Conservation (phyloP, 2,329 filamentous ascomycete species). For the Metarhizium rileyi region DNA sequence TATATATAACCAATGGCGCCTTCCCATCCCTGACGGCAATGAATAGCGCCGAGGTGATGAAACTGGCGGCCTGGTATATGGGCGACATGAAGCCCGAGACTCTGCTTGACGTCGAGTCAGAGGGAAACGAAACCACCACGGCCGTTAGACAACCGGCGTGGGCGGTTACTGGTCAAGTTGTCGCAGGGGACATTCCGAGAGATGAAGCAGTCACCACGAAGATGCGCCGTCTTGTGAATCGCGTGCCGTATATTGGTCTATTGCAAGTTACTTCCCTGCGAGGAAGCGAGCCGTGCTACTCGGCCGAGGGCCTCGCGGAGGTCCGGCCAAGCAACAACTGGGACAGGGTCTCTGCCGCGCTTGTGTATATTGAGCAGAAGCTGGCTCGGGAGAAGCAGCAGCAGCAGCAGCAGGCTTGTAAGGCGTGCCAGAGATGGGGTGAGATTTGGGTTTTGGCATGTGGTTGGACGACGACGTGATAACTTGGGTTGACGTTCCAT, state of each 20-base stretch:
- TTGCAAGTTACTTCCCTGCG: background rate
- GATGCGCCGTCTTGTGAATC: background rate
- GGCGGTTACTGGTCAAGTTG: background rate
- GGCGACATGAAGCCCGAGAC: background rate
- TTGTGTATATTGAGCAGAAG: background rate
- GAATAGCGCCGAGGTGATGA: background rate
- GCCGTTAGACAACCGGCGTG: background rate
- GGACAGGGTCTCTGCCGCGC: background rate
- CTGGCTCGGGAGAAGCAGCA: no score
- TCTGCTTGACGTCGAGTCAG: background rate
- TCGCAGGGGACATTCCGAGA: background rate
- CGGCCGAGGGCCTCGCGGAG: background rate
- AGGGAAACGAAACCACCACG: background rate
- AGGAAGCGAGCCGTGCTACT: background rate
- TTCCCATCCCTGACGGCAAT: background rate
- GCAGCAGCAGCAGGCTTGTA: no score
- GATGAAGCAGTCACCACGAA: background rate
- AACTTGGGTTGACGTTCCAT: no score
- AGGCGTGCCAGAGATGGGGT: no score
- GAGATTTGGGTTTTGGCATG: no score
- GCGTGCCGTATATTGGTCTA: background rate
- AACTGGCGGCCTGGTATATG: background rate
- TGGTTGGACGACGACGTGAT: no score
- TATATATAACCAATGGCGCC: background rate
- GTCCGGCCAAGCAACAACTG: background rate